phyloP scores from a whole-genome alignment of 2,329 filamentous ascomycete genomes.

The Ceratocystis papillata region DNA sequence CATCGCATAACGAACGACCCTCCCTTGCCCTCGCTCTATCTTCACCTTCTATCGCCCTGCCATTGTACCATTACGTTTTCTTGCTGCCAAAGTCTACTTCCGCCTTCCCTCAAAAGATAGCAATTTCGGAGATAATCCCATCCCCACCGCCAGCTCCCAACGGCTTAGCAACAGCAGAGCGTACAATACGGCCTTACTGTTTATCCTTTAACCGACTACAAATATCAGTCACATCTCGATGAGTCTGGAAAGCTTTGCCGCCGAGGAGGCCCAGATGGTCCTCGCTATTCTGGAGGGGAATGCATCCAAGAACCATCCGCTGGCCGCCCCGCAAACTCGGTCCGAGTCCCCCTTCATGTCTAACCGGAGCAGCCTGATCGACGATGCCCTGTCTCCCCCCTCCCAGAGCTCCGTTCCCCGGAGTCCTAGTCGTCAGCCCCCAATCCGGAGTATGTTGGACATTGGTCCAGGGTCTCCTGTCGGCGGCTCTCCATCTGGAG shows the following conservation, averaged over 20 bases:
- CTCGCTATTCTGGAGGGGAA: slow-evolving; percentile 51
- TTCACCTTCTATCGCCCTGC: background rate
- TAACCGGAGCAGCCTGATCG: slow-evolving; percentile 53
- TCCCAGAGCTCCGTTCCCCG: slow-evolving; percentile 21
- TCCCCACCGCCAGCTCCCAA: no score
- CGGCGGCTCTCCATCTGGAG: slow-evolving; percentile 32
- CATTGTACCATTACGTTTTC: no score
- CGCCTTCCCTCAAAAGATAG: no score
- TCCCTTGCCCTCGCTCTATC: background rate
- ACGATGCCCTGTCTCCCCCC: slow-evolving; percentile 30
- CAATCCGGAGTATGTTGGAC: slow-evolving; percentile 57
- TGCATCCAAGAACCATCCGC: slow-evolving; percentile 27
- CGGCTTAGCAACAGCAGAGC: no score
- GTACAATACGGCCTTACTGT: background rate
- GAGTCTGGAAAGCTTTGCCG: slow-evolving; percentile 66
- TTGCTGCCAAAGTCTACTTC: no score
- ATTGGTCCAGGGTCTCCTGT: slow-evolving; percentile 36
- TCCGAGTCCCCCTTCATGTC: slow-evolving; percentile 52
- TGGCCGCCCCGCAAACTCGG: slow-evolving; percentile 35
- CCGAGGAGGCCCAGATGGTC: slow-evolving; percentile 66
- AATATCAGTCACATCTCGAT: slow-evolving; percentile 38
- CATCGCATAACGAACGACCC: background rate
- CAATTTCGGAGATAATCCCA: no score
- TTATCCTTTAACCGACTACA: background rate
- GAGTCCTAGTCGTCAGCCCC: slow-evolving; percentile 34